These are phyloP conservation scores for Phytophthora ohioensis DNA, from an alignment of 352 stramenopile species.

Conservation along the genomic window DNA sequence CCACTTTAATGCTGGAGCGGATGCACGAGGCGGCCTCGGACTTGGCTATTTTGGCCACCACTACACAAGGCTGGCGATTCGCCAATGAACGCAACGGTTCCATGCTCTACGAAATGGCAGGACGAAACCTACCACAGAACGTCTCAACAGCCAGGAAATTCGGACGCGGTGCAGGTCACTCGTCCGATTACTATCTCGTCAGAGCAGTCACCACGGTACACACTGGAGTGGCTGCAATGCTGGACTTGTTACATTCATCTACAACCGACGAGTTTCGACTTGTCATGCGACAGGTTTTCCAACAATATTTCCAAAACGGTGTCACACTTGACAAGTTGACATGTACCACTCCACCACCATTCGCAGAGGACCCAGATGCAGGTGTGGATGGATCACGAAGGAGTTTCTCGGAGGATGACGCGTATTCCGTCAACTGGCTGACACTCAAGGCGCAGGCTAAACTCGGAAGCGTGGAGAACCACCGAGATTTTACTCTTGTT, in stretches of 20 bases:
- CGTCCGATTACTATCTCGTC: constrained; percentile 75
- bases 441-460: constrained; percentile 54
- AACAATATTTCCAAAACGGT: constrained; percentile 57
- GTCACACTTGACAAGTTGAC: constrained; percentile 72
- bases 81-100: constrained; percentile 58
- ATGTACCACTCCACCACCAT: constrained; percentile 64
- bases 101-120: constrained; percentile 71
- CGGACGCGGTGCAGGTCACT: constrained; percentile 52
- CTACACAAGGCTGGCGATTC: constrained; percentile 58
- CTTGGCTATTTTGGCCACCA: constrained; percentile 59
- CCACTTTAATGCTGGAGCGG: constrained; percentile 64
- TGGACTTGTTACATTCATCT: constrained; percentile 56
- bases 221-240: constrained; percentile 50
- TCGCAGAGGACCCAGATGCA: constrained; percentile 44
- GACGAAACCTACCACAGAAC: constrained; percentile 50
- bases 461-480: constrained; percentile 47
- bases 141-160: constrained; percentile 60
- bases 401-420: constrained; percentile 69
- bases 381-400: constrained; percentile 32
- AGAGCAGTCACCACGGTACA: constrained; percentile 67
- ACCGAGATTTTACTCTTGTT: constrained; percentile 74
- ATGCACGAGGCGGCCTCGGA: constrained; percentile 68
- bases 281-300: constrained; percentile 71
- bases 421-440: constrained; percentile 77
- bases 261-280: constrained; percentile 57